Evolutionary conservation across 2,329 filamentous ascomycete species (phyloP).

Genomic region (Coniochaeta prunicola): DNA sequence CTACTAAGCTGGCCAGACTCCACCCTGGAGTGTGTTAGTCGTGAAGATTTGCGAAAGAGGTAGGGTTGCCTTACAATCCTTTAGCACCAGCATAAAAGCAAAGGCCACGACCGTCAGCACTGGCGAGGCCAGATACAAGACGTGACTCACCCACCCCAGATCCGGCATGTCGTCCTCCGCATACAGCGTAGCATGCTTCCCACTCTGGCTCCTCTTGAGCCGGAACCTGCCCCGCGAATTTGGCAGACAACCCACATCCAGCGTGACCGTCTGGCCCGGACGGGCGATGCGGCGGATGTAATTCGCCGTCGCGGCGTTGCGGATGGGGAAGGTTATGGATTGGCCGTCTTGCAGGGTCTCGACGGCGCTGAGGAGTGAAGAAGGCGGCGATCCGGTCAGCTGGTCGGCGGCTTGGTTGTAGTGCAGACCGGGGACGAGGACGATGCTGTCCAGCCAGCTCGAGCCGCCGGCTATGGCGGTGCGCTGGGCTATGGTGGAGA

Average conservation of each 20-base stretch:
- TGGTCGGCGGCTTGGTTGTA: conserved; percentile 50
- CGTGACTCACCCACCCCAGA: conserved; percentile 38
- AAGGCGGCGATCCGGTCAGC: conserved; percentile 25
- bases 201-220: conserved; percentile 17
- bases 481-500: conserved; percentile 46
- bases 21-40: conserved; percentile 28
- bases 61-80: conserved; percentile 29
- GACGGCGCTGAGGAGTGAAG: conserved; percentile 31
- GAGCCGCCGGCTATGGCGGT: conserved; percentile 50
- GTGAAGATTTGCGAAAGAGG: not conserved
- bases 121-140: conserved; percentile 40
- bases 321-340: conserved; percentile 27
- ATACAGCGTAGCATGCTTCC: conserved; percentile 12
- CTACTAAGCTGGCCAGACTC: conserved; percentile 37
- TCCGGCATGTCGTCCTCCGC: conserved; percentile 19
- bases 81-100: conserved; percentile 35
- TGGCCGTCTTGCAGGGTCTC: conserved; percentile 21
- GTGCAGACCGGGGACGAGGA: conserved; percentile 54
- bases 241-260: conserved; percentile 50
- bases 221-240: conserved; percentile 14
- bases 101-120: conserved; percentile 36
- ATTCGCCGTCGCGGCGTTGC: conserved; percentile 44
- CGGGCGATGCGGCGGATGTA: conserved; percentile 49
- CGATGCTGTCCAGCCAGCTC: conserved; percentile 46
- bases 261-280: conserved; percentile 47